These are phyloP conservation scores for Sclerotinia trifoliorum DNA, from an alignment of 2,329 filamentous ascomycete genomes.

Conservation along the genomic window DNA sequence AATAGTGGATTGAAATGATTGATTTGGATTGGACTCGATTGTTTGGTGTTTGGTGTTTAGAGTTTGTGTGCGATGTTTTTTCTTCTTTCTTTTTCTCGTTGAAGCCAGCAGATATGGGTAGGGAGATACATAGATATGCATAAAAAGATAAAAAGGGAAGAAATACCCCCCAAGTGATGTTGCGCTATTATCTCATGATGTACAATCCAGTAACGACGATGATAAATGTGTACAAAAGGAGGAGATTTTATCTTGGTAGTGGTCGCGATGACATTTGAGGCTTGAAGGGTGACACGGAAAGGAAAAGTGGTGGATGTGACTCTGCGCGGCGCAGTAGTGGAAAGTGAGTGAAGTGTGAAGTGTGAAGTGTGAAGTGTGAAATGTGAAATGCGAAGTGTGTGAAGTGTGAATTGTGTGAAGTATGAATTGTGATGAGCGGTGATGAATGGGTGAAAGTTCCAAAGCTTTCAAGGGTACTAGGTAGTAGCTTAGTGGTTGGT, in stretches of 20 bases:
- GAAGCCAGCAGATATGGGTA: background rate
- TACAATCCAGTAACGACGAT: background rate
- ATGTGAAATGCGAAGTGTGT: no score
- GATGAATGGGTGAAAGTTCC: background rate
- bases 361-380: background rate
- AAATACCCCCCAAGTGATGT: background rate
- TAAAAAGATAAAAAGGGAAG: conserved; percentile 11
- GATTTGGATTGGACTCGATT: background rate
- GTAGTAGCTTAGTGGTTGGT: background rate
- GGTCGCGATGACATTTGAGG: background rate
- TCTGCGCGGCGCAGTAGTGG: background rate
- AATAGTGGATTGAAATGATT: background rate
- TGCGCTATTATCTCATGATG: background rate
- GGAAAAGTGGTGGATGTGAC: background rate
- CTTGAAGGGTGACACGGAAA: conserved; percentile 4
- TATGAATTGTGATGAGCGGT: background rate
- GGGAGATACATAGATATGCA: background rate
- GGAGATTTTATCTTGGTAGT: background rate
- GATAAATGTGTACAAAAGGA: background rate
- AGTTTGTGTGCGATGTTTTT: background rate
- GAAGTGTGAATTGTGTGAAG: background rate
- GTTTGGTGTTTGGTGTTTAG: background rate
- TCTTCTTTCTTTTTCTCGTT: background rate
- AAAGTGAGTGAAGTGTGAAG: background rate
- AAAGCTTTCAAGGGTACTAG: background rate